Conservation (phyloP, 2,329 filamentous ascomycete genomes). For the Didymella segeticola region DNA sequence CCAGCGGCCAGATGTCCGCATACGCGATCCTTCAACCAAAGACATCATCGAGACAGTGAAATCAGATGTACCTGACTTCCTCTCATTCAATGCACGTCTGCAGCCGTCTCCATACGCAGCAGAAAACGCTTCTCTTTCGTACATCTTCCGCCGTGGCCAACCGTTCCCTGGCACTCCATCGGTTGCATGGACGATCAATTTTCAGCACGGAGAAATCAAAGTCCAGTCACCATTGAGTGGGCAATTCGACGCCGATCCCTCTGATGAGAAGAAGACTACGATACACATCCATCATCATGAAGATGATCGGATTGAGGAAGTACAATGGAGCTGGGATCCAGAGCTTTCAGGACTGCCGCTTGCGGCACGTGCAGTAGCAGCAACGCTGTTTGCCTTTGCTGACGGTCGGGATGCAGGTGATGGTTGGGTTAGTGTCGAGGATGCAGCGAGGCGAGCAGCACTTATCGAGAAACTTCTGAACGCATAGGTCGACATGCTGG, state of each 20-base stretch:
- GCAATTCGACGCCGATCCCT: constrained; percentile 24
- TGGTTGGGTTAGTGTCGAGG: constrained; percentile 37
- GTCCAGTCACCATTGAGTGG: constrained; percentile 18
- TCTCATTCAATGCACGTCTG: constrained; percentile 49
- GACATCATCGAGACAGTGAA: constrained; percentile 3
- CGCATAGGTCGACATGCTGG: background rate
- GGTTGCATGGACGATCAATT: constrained; percentile 25
- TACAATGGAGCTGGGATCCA: constrained; percentile 54
- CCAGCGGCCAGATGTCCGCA: constrained; percentile 18
- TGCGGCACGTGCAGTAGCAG: constrained; percentile 26
- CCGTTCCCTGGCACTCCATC: constrained; percentile 24
- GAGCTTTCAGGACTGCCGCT: constrained; percentile 39
- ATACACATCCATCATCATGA: constrained; percentile 61
- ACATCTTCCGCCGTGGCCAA: constrained; percentile 25
- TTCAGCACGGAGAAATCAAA: constrained; percentile 24
- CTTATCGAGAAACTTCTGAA: constrained; percentile 22
- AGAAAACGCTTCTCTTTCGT: constrained; percentile 18
- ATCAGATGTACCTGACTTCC: constrained; percentile 56
- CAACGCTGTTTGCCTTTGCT: constrained; percentile 30
- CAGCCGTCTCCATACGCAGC: constrained; percentile 3
- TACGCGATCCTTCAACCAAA: constrained; percentile 10
- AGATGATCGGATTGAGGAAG: constrained; percentile 54
- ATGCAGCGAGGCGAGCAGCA: constrained; percentile 29
- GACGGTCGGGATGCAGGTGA: constrained; percentile 26
- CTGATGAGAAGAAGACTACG: constrained; percentile 44